phyloP scores from a whole-genome alignment of 805 yeast species.

The Metschnikowia drakensbergensis region DNA sequence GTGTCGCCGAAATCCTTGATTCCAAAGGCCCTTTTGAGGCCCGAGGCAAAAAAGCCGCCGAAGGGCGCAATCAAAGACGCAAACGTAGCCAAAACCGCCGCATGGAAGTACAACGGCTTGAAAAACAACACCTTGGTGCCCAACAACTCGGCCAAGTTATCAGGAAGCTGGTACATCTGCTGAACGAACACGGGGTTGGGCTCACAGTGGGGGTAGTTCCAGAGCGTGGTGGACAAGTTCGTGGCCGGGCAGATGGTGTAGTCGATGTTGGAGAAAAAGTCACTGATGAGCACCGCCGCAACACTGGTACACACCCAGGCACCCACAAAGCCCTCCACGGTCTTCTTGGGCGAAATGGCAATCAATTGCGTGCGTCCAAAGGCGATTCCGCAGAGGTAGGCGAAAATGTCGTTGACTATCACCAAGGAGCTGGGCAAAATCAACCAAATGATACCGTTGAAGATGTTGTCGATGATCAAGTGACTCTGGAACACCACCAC shows the following conservation, averaged over 20 bases:
- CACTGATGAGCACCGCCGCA: constrained; percentile 64
- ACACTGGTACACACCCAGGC: constrained; percentile 94
- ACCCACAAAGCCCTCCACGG: constrained; percentile 95
- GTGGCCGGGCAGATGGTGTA: constrained; percentile 87
- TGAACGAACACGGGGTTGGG: constrained; percentile 87
- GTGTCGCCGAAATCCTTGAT: constrained; percentile 98
- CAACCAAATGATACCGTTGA: constrained; percentile 93
- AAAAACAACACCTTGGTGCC: constrained; percentile 51
- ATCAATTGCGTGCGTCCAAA: constrained; percentile 91
- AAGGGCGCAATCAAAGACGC: constrained; percentile 97
- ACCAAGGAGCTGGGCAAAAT: constrained; percentile 88
- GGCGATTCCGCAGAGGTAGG: constrained; percentile 94
- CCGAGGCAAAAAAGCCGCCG: constrained; percentile 97
- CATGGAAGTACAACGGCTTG: constrained; percentile 89
- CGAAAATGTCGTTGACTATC: constrained; percentile 91
- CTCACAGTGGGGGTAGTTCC: constrained; percentile 66
- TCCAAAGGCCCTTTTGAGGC: constrained; percentile 93
- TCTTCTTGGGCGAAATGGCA: constrained; percentile 93
- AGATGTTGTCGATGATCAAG: constrained; percentile 81
- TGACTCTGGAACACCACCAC: constrained; percentile 93
- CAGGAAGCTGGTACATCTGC: constrained; percentile 73
- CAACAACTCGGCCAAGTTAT: constrained; percentile 49
- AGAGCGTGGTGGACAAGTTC: constrained; percentile 57
- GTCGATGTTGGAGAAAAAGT: constrained; percentile 57
- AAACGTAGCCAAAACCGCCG: constrained; percentile 81